Conservation (phyloP, 768 basidiomycete species). For the Rhizopogon vulgaris region DNA sequence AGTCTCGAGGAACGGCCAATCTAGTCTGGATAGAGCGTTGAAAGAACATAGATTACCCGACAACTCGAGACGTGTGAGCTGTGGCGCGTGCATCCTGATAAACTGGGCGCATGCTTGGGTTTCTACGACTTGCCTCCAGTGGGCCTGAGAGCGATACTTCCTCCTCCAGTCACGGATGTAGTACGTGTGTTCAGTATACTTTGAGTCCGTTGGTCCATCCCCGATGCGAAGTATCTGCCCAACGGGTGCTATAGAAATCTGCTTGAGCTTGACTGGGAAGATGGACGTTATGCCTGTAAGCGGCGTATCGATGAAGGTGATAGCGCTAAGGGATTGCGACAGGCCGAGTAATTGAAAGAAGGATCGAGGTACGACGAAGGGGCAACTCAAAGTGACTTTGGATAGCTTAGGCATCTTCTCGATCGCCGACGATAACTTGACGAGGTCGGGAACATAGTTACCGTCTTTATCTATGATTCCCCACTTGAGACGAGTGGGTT, state of each 20-base stretch:
- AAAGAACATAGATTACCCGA: slow-evolving; percentile 24
- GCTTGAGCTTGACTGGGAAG: slow-evolving; percentile 18
- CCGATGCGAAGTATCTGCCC: slow-evolving; percentile 30
- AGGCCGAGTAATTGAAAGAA: slow-evolving; percentile 23
- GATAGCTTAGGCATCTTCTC: slow-evolving; percentile 25
- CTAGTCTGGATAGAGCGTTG: slow-evolving; percentile 20
- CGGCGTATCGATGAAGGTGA: slow-evolving; percentile 27
- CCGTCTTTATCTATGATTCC: slow-evolving; percentile 26
- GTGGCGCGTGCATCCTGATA: slow-evolving; percentile 23
- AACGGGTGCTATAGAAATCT: slow-evolving; percentile 24
- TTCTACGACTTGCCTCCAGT: slow-evolving; percentile 23
- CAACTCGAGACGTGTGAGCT: slow-evolving; percentile 24
- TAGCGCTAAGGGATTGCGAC: slow-evolving; percentile 20
- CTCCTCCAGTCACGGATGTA: slow-evolving; percentile 31
- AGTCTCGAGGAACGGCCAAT: slow-evolving; percentile 24
- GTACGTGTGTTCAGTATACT: slow-evolving; percentile 25
- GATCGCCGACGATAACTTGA: slow-evolving; percentile 19
- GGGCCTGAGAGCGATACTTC: slow-evolving; percentile 27
- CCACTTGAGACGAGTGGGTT: slow-evolving; percentile 27
- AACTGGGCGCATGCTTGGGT: slow-evolving; percentile 24
- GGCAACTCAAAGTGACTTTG: slow-evolving; percentile 22
- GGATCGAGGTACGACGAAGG: slow-evolving; percentile 25
- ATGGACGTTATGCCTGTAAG: slow-evolving; percentile 28
- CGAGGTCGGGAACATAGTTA: slow-evolving; percentile 26
- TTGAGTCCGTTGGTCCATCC: slow-evolving; percentile 27